Percentiles rank a stretch among this genome's conserved stretches.
These are phyloP conservation scores for Syncephalastrum contaminatum DNA, from an alignment of 371 early-diverging fungal genomes.

Conservation along the genomic window DNA sequence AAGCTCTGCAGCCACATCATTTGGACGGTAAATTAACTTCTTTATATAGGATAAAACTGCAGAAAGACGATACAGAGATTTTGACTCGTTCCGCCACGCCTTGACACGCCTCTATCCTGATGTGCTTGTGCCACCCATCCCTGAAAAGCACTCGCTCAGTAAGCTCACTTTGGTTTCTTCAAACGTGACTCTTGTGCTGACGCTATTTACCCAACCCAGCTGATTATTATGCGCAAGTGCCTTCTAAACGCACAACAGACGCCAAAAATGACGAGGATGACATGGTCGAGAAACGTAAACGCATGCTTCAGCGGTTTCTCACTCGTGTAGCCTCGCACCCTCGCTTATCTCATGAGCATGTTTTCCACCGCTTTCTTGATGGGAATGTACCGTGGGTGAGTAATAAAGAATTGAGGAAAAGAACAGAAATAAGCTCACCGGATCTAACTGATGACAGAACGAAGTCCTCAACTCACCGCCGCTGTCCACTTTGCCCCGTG, in stretches of 20 bases:
- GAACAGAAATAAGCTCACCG: neutral
- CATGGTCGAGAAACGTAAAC: slow-evolving; percentile 85
- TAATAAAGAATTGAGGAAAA: neutral
- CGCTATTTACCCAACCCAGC: neutral
- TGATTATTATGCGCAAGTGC: slow-evolving; percentile 67
- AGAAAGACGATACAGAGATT: slow-evolving; percentile 91
- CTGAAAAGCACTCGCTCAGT: slow-evolving; percentile 90
- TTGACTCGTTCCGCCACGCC: slow-evolving; percentile 80
- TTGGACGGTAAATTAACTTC: neutral
- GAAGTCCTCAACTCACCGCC: slow-evolving; percentile 63
- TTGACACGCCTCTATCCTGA: slow-evolving; percentile 80
- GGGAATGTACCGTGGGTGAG: slow-evolving; percentile 57
- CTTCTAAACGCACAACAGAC: slow-evolving; percentile 56
- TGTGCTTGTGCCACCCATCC: slow-evolving; percentile 89
- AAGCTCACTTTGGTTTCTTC: slow-evolving; percentile 22
- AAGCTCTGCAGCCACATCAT: neutral
- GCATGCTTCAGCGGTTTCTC: slow-evolving; percentile 88
- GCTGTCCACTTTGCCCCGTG: slow-evolving; percentile 61
- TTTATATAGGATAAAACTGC: slow-evolving; percentile 52
- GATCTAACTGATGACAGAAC: slow-evolving; percentile 31
- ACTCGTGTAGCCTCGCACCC: slow-evolving; percentile 83
- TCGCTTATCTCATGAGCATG: slow-evolving; percentile 77
- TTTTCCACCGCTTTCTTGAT: slow-evolving; percentile 89
- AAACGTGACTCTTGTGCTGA: slow-evolving; percentile 8
- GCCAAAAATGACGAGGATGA: slow-evolving; percentile 65